These are phyloP conservation scores for Cerrena zonata DNA, from an alignment of 1,284 basidiomycete genomes.

Conservation along the genomic window DNA sequence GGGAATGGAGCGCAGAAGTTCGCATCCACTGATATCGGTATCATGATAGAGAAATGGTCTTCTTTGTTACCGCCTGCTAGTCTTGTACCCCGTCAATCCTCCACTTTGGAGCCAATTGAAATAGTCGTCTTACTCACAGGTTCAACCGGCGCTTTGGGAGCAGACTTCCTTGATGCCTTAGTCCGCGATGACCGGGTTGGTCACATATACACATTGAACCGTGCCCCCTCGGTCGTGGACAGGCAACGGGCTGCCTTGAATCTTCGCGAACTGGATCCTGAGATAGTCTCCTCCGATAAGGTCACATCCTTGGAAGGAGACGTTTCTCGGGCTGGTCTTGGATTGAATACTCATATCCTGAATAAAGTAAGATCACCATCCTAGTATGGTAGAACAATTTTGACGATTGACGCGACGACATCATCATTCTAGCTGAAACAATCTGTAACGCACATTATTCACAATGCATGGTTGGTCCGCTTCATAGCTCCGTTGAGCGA, in stretches of 20 bases:
- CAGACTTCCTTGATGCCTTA: constrained; percentile 14
- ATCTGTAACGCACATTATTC: constrained; percentile 24
- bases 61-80: background rate
- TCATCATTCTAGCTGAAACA: constrained; percentile 14
- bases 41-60: background rate
- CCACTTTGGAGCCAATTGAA: background rate
- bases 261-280: constrained; percentile 7
- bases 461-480: constrained; percentile 23
- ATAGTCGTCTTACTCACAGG: constrained; percentile 18
- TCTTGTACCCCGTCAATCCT: background rate
- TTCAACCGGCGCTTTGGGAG: constrained; percentile 17
- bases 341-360: constrained; percentile 9
- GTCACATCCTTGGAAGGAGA: constrained; percentile 11
- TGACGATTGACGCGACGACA: no score
- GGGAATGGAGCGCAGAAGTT: no score
- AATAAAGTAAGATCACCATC: constrained; percentile 5
- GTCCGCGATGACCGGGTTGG: constrained; percentile 10
- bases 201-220: constrained; percentile 16
- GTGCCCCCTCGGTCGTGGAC: background rate
- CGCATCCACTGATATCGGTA: background rate
- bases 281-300: constrained; percentile 7
- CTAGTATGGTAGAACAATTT: no score
- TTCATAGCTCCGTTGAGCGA: constrained; percentile 19
- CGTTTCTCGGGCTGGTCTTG: constrained; percentile 8
- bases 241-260: constrained; percentile 7